These are phyloP conservation scores for Auricularia sp. DNA, from an alignment of 768 basidiomycete species.

Conservation along the genomic window DNA sequence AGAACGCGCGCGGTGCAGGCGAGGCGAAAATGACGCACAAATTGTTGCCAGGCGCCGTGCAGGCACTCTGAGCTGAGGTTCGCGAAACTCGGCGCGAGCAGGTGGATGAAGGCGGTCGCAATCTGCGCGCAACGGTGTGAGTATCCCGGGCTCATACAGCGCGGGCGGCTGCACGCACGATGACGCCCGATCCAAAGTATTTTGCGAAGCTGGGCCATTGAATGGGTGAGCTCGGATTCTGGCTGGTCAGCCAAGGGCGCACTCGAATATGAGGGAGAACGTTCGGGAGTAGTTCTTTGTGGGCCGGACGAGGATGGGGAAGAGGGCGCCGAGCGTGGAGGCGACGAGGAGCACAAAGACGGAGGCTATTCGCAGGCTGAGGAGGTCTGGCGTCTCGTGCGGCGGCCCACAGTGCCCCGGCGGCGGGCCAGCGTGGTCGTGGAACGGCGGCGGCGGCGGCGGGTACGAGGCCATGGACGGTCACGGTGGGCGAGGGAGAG, in stretches of 20 bases:
- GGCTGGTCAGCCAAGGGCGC: conserved; percentile 16
- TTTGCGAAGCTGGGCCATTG: conserved; percentile 55
- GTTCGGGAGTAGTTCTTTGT: neutral
- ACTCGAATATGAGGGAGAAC: conserved; percentile 49
- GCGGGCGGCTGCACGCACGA: conserved; percentile 36
- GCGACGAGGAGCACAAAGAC: conserved; percentile 18
- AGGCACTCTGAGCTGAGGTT: conserved; percentile 68
- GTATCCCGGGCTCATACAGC: neutral
- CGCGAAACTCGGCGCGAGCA: conserved; percentile 65
- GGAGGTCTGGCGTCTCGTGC: neutral
- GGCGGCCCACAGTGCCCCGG: neutral
- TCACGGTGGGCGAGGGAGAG: too few relatives aligned
- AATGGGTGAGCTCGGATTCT: neutral
- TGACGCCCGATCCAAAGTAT: conserved; percentile 86
- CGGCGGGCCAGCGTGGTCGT: too few relatives aligned
- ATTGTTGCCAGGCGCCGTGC: conserved; percentile 54
- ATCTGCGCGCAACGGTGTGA: conserved; percentile 38
- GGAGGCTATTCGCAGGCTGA: conserved; percentile 12
- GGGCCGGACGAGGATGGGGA: conserved; percentile 13
- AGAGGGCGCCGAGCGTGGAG: conserved; percentile 14
- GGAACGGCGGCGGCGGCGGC: too few relatives aligned
- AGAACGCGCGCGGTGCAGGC: neutral
- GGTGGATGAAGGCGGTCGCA: conserved; percentile 83
- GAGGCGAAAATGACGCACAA: conserved; percentile 41
- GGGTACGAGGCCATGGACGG: too few relatives aligned